Conservation (phyloP, 148 eudicot genomes). For the Spergularia bocconei region DNA sequence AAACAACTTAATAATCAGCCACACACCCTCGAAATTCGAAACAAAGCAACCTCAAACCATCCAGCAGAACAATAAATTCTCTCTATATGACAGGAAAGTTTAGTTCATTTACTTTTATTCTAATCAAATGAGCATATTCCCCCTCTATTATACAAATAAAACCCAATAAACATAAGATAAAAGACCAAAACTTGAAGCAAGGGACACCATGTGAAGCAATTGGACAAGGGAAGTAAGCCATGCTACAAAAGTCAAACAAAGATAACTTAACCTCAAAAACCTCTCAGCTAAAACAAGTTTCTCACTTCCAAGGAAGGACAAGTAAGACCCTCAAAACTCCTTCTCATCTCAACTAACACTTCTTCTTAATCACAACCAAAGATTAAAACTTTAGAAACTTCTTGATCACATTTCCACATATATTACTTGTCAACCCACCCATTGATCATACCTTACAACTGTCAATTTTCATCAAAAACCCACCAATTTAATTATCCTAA, state of each 20-base stretch:
- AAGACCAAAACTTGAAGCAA: constrained; percentile 25
- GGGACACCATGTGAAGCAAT: constrained; percentile 15
- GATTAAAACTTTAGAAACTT: not conserved
- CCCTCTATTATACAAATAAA: not conserved
- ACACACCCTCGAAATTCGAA: not conserved
- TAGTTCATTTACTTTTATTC: not conserved
- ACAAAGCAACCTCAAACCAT: not conserved
- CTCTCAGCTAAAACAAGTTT: constrained; percentile 22
- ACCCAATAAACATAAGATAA: constrained; percentile 13
- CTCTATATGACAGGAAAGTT: not conserved
- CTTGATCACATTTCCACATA: not conserved
- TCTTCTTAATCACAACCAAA: constrained; percentile 1
- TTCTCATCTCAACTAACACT: constrained; percentile 9
- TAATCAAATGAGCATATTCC: not conserved
- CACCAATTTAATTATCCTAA: not conserved
- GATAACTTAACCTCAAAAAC: constrained; percentile 31
- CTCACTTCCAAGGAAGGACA: constrained; percentile 23
- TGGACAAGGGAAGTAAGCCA: constrained; percentile 14
- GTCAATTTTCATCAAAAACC: not conserved
- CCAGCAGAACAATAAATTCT: not conserved
- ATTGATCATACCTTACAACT: constrained; percentile 12
- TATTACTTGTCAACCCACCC: constrained; percentile 11
- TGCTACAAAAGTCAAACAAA: constrained; percentile 28
- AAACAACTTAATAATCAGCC: not conserved
- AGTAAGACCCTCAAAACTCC: not conserved